Base-by-base conservation (phyloP, 192 early-diverging fungal genomes). In the Backusella mclennaniae region DNA sequence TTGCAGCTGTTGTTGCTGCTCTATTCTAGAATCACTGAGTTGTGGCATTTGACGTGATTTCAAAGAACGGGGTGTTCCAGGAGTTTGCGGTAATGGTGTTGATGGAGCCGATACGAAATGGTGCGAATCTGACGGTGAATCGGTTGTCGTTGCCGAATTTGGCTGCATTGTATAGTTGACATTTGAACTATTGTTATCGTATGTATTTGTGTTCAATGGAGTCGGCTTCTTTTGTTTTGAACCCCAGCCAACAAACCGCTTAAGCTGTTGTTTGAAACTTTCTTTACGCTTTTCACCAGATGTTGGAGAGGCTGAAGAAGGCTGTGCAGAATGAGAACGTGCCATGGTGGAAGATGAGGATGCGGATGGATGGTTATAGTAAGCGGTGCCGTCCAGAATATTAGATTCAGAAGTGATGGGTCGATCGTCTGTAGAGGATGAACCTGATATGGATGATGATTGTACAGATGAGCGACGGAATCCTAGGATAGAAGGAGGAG, bases 221-320 rank as follows among this genome's bases (percentile, higher is more conserved):
- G 63, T 6, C 2, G 66, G 66, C 7, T 75, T 75, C 67, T 66
- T 67, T 36, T 44, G 29, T 41, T 75, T 74, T 1, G 73, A 67
- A 2, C 74, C 74, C 74, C 74, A 75, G 12, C 74, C 74, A 29
- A 75, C 74, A 41, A 75, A 66, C 35, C 74, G 19, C 39, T 75
- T 75, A 6, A 75, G 26, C 29, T 75, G 74, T 35, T 75, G 74
- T 33, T 75, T 75, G 35, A 75, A 67, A 31, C 26, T 67, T 19
- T 66, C 63, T 42, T 75, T 66, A 31, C 42, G 66, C 31, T 67
- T 75, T 19, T 66, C 59, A 19, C 31, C 21, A 31, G 44, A 19
- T n/a, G 21, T 23, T 49, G 42, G 33, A 1, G 72, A 31, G 3
- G 17, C 21, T 46, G 70, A 29, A 21, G 70, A 72, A 7, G 42